phyloP scores from a whole-genome alignment of 805 yeast genomes.

The Nakazawaea peltata region DNA sequence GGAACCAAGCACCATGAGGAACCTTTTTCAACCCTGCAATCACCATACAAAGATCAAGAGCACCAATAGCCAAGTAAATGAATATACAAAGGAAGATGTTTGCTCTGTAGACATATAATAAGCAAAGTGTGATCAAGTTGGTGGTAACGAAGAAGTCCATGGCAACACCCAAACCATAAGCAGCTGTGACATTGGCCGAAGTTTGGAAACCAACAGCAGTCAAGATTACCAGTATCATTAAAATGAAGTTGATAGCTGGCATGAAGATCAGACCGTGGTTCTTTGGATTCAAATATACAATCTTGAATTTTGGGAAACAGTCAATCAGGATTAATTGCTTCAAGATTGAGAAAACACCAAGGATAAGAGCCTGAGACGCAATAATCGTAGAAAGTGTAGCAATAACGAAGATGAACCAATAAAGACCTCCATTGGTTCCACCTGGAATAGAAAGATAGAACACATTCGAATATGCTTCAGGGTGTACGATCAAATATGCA shows the following conservation, averaged over 20 bases:
- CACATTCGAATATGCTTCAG: conserved; percentile 30
- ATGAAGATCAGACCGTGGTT: conserved; percentile 45
- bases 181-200: conserved; percentile 44
- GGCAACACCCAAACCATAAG: conserved; percentile 53
- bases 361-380: conserved; percentile 53
- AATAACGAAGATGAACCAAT: conserved; percentile 44
- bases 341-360: conserved; percentile 45
- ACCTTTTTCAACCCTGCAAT: conserved; percentile 43
- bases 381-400: conserved; percentile 49
- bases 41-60: conserved; percentile 38
- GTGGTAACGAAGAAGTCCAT: conserved; percentile 49
- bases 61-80: conserved; percentile 31
- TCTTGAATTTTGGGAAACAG: conserved; percentile 42
- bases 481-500: conserved; percentile 36
- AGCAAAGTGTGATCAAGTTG: conserved; percentile 32
- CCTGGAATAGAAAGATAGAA: conserved; percentile 48
- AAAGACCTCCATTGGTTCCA: conserved; percentile 30
- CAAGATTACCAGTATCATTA: conserved; percentile 42
- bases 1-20: conserved; percentile 58
- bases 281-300: conserved; percentile 34
- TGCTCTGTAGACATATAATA: conserved; percentile 36
- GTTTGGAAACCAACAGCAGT: conserved; percentile 47
- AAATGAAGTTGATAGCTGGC: conserved; percentile 39
- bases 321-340: conserved; percentile 45
- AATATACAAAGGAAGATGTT: conserved; percentile 26